These are phyloP conservation scores for Thielaviopsis ethacetica DNA, from an alignment of 2,329 filamentous ascomycete genomes.

Conservation along the genomic window DNA sequence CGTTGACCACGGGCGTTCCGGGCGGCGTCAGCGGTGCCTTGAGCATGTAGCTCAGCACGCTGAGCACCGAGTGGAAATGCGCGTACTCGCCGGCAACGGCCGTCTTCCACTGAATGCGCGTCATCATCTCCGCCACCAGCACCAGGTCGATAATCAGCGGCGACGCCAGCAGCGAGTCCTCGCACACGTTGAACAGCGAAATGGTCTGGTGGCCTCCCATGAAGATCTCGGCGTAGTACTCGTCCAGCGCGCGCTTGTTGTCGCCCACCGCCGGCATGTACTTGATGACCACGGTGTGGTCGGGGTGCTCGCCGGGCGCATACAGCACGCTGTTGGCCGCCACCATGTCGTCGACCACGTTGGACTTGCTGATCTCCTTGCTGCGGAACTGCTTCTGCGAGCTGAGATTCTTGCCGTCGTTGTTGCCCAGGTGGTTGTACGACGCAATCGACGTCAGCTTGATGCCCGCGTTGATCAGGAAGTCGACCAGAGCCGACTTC, in stretches of 20 bases:
- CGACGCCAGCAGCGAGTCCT: slow-evolving; percentile 90
- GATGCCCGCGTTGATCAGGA: slow-evolving; percentile 96
- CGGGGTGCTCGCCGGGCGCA: slow-evolving; percentile 80
- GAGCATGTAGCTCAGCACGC: slow-evolving; percentile 97
- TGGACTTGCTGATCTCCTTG: slow-evolving; percentile 99
- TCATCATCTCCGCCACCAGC: slow-evolving; percentile 92
- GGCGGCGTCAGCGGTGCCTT: slow-evolving; percentile 87
- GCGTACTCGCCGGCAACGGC: slow-evolving; percentile 53
- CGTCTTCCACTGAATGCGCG: slow-evolving; percentile 82
- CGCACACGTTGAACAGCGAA: slow-evolving; percentile 94
- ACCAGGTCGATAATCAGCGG: slow-evolving; percentile 96
- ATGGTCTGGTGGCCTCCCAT: slow-evolving; percentile 97
- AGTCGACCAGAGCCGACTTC: slow-evolving; percentile 98
- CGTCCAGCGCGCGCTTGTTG: slow-evolving; percentile 95
- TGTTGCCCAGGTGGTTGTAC: slow-evolving; percentile 99
- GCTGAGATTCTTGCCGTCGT: slow-evolving; percentile 96
- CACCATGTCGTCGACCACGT: slow-evolving; percentile 99
- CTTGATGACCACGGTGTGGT: slow-evolving; percentile 99
- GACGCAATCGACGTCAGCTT: slow-evolving; percentile 96
- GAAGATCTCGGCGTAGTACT: slow-evolving; percentile 99
- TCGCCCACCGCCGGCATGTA: slow-evolving; percentile 99
- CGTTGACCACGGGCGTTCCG: slow-evolving; percentile 89
- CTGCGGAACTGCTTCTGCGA: slow-evolving; percentile 97
- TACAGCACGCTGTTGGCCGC: slow-evolving; percentile 87
- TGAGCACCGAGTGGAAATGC: slow-evolving; percentile 93